Evolutionary conservation across 352 stramenopile species (phyloP).

Genomic region (Globisporangium iwayamae): DNA sequence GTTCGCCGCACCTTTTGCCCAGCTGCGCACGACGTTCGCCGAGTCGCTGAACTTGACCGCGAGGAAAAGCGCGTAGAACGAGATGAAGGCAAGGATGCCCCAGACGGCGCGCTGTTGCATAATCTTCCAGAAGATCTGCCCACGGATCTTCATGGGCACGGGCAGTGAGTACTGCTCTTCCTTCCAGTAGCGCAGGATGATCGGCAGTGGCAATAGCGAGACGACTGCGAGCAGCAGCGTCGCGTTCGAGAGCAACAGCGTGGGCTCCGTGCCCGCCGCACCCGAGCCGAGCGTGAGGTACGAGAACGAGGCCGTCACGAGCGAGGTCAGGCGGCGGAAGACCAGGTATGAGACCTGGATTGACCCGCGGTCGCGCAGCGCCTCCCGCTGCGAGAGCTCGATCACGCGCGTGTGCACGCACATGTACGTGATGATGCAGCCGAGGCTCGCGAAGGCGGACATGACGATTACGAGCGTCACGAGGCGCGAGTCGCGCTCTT

Average conservation of each 20-base stretch:
- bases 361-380: conserved; percentile 28
- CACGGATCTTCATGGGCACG: conserved; percentile 33
- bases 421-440: conserved; percentile 33
- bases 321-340: conserved; percentile 25
- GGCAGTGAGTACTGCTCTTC: conserved; percentile 45
- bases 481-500: conserved; percentile 12
- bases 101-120: conserved; percentile 56
- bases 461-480: conserved; percentile 23
- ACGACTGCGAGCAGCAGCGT: conserved; percentile 32
- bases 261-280: not conserved
- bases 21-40: conserved; percentile 20
- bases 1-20: conserved; percentile 18
- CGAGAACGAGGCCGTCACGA: conserved; percentile 12
- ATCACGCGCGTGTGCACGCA: conserved; percentile 36
- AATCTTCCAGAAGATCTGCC: conserved; percentile 43
- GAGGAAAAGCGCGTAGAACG: conserved; percentile 41
- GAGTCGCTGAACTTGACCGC: conserved; percentile 31
- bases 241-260: conserved; percentile 15
- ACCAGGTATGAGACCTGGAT: conserved; percentile 40
- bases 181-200: conserved; percentile 36
- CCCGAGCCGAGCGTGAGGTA: conserved; percentile 16
- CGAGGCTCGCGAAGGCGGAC: conserved; percentile 21
- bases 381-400: conserved; percentile 42
- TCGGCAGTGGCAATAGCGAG: conserved; percentile 24
- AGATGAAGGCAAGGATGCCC: conserved; percentile 37